Base-by-base conservation (phyloP, 139 green algal genomes). In the Zygnema cylindricum region DNA sequence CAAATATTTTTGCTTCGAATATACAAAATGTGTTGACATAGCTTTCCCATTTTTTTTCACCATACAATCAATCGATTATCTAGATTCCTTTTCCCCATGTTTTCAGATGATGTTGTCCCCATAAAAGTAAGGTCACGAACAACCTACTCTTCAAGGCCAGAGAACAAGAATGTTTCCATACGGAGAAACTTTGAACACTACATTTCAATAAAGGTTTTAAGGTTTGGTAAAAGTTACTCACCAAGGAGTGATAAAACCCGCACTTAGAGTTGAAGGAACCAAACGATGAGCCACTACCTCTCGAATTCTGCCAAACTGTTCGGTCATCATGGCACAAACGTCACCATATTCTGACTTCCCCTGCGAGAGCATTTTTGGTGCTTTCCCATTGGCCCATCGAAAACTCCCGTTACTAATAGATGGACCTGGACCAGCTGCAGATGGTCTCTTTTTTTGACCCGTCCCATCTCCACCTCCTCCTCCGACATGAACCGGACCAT, bases 161-260 rank as follows among this genome's bases (percentile, higher is more conserved):
- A 30, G 57, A 30, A 30, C 30, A 30, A 73, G 30, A 30, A 30
- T 25, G 57, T 25, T 35, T 25, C 57, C 30, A 73, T 25, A 25
- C 25, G 57, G 57, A 25, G 57, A 35, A 30, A 30, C 57, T 35
- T 30, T 30, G 30, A 30, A 30, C 57, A 35, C 57, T 73, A 73
- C 57, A 35, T 35, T 73, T 73, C 30, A 30, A 25, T 73, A n/a
- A n/a, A n/a, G n/a, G n/a, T n/a, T n/a, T n/a, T n/a, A n/a, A n/a
- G 57, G 57, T 25, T 73, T 25, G 57, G 30, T 73, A 30, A 30
- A 25, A 35, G 57, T 25, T 43, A 23, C 82, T 22, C 90, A 85
- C 43, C 98, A 77, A 0, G 95, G 96, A 82, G 97, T 93, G 91
- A 98, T 88, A 81, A 98, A 98, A 0, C 95, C 94, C 32, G 93